Percentiles rank a stretch among this genome's conserved stretches.
These are phyloP conservation scores for Hura crepitans DNA, from an alignment of 441 rosid genomes.

Conservation along the genomic window DNA sequence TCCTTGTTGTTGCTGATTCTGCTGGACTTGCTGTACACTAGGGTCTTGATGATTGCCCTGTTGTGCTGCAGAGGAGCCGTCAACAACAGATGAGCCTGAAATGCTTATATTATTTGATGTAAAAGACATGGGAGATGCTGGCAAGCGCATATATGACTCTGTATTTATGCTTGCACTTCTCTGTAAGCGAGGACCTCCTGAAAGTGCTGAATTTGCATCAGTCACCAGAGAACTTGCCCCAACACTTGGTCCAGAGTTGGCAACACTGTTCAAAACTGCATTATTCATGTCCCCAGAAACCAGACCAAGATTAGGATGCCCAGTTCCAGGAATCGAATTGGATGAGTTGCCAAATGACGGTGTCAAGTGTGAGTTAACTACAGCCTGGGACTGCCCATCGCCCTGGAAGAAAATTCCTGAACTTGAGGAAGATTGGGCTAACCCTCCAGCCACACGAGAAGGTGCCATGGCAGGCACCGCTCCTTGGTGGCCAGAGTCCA, in stretches of 20 bases:
- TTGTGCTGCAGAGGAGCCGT: conserved; percentile 79
- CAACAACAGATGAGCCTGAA: conserved; percentile 82
- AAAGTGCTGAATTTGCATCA: conserved; percentile 91
- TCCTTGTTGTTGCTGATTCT: conserved; percentile 57
- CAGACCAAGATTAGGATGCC: conserved; percentile 56
- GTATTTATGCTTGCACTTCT: conserved; percentile 94
- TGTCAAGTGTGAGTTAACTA: conserved; percentile 79
- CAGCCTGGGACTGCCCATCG: conserved; percentile 83
- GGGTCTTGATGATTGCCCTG: conserved; percentile 66
- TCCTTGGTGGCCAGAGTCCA: conserved; percentile 60
- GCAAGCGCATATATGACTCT: conserved; percentile 92
- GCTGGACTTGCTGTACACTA: conserved; percentile 51
- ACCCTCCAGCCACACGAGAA: conserved; percentile 74
- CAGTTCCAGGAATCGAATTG: conserved; percentile 68
- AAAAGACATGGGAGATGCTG: conserved; percentile 94
- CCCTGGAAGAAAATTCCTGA: conserved; percentile 97
- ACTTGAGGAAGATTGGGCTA: conserved; percentile 87
- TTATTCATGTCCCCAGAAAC: conserved; percentile 86
- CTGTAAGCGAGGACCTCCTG: conserved; percentile 88
- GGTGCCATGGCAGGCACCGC: conserved; percentile 63
- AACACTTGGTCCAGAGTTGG: conserved; percentile 87
- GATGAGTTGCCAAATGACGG: conserved; percentile 78
- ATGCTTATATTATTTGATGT: conserved; percentile 84
- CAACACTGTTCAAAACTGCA: conserved; percentile 70
- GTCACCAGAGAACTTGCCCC: conserved; percentile 96